Evolutionary conservation across 2,329 filamentous ascomycete species (phyloP), one percentile per base, ranked within the genome.

Genomic region (Talaromyces piceae): DNA sequence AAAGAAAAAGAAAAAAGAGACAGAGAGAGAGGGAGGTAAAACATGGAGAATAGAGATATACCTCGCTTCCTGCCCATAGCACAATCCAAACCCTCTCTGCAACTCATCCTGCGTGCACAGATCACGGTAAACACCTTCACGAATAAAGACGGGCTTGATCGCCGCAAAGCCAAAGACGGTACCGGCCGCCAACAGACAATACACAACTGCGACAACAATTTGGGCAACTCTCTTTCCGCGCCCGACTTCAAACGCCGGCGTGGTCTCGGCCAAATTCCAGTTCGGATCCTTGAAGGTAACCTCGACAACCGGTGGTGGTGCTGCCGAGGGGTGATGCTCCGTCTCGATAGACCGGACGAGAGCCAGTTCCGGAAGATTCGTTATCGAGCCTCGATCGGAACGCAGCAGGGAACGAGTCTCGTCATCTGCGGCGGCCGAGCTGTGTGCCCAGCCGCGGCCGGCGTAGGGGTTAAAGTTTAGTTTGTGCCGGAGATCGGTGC

Each of bases 151-250:
- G 0, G 88, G 88, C 65, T 93, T 94, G 58, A 94, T 75, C 11
- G 88, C 88, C 12, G 88, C 88, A 67, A 88, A 94, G 28, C 88
- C 88, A 68, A 93, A 93, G 16, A 93, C 82, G 37, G 90, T 75
- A 1, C 88, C 91, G 4, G 89, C 84, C 5, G 87, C 82, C 54
- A 94, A 77, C 30, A 91, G 78, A 67, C 87, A 91, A 64, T 86
- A 87, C 9, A 87, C 59, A 1, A 88, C 81, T 5, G 83, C 85
- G 44, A 80, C 73, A 37, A 71, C 69, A n/a, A 91, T 80, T 70
- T 91, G 87, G 13, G 79, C 84, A 88, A 81, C 72, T 56, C 79
- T 68, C 61, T 74, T 80, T 53, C 69, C 66, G 52, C 71, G 74
- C 54, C 73, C 71, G 26, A 82, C 76, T 62, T 83, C 78, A 58